phyloP scores from a whole-genome alignment of 768 basidiomycete genomes.

The Rhizopogon vinicolor region DNA sequence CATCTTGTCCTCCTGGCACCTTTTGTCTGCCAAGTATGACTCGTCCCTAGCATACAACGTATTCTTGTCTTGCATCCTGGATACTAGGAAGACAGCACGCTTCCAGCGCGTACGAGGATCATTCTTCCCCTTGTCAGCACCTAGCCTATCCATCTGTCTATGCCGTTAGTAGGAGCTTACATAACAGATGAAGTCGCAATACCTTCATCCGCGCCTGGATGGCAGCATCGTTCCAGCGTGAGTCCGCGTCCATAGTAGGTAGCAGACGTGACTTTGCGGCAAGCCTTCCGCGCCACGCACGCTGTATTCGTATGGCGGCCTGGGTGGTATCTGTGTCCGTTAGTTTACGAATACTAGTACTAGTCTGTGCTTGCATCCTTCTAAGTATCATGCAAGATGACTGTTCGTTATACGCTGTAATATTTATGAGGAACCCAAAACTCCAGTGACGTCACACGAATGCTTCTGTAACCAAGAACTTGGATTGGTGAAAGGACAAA shows the following conservation, averaged over 20 bases:
- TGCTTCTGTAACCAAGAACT: neutral
- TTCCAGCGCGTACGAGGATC: slow-evolving; percentile 42
- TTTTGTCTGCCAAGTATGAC: neutral
- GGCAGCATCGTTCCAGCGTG: slow-evolving; percentile 30
- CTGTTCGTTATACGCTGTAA: neutral
- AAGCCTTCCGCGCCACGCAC: slow-evolving; percentile 31
- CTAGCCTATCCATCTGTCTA: slow-evolving; percentile 34
- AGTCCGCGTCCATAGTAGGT: slow-evolving; percentile 7
- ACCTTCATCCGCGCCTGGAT: slow-evolving; percentile 35
- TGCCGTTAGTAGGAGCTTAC: neutral
- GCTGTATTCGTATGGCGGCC: slow-evolving; percentile 36
- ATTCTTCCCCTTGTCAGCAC: slow-evolving; percentile 42
- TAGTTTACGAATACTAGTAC: neutral
- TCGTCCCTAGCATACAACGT: slow-evolving; percentile 22
- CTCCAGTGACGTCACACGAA: neutral
- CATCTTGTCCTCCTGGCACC: slow-evolving; percentile 31
- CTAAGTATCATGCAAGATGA: too few relatives aligned
- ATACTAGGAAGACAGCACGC: slow-evolving; percentile 38
- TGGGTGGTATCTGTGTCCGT: slow-evolving; percentile 4
- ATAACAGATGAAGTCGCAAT: neutral
- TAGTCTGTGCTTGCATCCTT: neutral
- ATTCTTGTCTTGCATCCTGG: slow-evolving; percentile 40
- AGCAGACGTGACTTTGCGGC: slow-evolving; percentile 5
- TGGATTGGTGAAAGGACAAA: slow-evolving; percentile 11
- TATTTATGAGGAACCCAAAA: neutral